Conservation (phyloP, 2,329 filamentous ascomycete species). For the Tolypocladium guangdongense region DNA sequence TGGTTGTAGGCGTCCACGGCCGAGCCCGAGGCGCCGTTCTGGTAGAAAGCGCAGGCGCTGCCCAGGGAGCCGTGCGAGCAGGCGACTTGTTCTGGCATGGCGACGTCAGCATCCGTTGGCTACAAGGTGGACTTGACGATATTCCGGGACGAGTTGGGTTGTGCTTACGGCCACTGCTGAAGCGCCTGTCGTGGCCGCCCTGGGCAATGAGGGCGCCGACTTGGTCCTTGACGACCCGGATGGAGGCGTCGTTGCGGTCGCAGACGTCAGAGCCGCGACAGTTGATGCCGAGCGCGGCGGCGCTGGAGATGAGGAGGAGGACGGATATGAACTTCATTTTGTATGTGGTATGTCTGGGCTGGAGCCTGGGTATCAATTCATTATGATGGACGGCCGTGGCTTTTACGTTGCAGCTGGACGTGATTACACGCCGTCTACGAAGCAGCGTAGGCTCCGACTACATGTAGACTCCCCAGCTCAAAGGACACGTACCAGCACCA, state of each 20-base stretch:
- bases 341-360: no score
- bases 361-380: no score
- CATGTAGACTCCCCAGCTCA: no score
- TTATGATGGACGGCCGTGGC: no score
- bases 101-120: background rate
- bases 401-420: no score
- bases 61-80: constrained; percentile 6
- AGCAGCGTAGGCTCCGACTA: no score
- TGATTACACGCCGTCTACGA: no score
- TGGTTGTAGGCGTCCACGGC: constrained; percentile 5
- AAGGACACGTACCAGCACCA: no score
- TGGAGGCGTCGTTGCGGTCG: constrained; percentile 3
- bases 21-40: constrained; percentile 7
- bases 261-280: constrained; percentile 6
- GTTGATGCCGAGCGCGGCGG: constrained; percentile 7
- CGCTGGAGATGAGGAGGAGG: constrained; percentile 1
- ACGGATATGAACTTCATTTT: constrained; percentile 2
- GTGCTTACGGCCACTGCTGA: constrained; percentile 4
- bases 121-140: no score
- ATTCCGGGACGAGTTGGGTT: no score
- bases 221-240: constrained; percentile 4
- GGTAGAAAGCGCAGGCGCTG: constrained; percentile 9
- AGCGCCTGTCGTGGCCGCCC: constrained; percentile 6
- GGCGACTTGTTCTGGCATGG: constrained; percentile 6
- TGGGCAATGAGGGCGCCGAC: constrained; percentile 4